A percentile compares a stretch with the other conserved stretches of the same genome.
Conservation (phyloP, 805 yeast genomes). For the Candida gorgasii region DNA sequence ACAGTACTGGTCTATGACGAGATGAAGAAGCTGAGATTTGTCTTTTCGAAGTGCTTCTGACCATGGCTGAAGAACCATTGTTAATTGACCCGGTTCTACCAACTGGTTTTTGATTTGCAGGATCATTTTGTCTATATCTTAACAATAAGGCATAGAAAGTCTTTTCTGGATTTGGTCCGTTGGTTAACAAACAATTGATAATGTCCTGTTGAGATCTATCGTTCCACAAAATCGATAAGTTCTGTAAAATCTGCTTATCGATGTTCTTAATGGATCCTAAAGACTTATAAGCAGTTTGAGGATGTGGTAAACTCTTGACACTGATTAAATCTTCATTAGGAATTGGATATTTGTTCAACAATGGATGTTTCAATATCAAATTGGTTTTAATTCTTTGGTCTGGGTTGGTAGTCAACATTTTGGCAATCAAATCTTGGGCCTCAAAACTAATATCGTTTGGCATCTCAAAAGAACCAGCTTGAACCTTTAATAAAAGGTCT, state of each 20-base stretch:
- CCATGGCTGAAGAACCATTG: slow-evolving; percentile 26
- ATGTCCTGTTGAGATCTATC: slow-evolving; percentile 48
- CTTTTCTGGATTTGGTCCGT: slow-evolving; percentile 46
- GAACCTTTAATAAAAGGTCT: slow-evolving; percentile 69
- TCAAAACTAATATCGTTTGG: slow-evolving; percentile 62
- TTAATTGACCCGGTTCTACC: slow-evolving; percentile 21
- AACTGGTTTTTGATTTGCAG: neutral
- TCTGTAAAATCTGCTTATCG: slow-evolving; percentile 54
- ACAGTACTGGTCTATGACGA: slow-evolving; percentile 40
- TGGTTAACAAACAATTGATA: slow-evolving; percentile 33
- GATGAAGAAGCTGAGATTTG: slow-evolving; percentile 36
- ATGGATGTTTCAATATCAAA: slow-evolving; percentile 60
- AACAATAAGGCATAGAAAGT: slow-evolving; percentile 47
- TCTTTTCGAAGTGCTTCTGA: slow-evolving; percentile 22
- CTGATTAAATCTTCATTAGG: slow-evolving; percentile 45
- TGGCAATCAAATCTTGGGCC: slow-evolving; percentile 65
- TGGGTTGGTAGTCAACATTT: slow-evolving; percentile 73
- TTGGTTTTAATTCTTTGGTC: slow-evolving; percentile 67
- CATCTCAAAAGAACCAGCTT: slow-evolving; percentile 73
- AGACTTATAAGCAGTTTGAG: slow-evolving; percentile 53
- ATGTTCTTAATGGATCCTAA: slow-evolving; percentile 49
- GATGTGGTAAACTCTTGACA: slow-evolving; percentile 53
- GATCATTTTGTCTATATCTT: slow-evolving; percentile 42
- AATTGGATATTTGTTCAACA: slow-evolving; percentile 52
- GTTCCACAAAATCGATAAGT: slow-evolving; percentile 59